Base-by-base conservation (phyloP, 306 rosid genomes). In the Medicago lupulina region DNA sequence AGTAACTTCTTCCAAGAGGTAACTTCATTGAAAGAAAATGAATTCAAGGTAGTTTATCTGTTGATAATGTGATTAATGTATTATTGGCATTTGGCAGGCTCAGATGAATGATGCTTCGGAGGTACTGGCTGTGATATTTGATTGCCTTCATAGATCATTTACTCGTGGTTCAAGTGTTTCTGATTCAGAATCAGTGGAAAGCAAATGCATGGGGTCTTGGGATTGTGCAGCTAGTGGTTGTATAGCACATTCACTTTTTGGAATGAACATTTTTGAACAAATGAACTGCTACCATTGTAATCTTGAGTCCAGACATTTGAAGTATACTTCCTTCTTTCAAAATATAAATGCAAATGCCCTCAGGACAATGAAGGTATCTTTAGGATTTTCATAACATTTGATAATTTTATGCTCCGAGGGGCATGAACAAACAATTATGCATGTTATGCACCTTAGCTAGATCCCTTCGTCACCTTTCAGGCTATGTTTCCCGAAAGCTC, bases 91-190 rank as follows among this genome's bases (percentile, higher is more conserved):
- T 80, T 84, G 76, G 47, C 90, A 96, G 99, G 97, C 88, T 81
- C 98, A 96, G 83, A 96, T 96, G 99, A 96, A 96, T 59, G 99
- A 96, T 80, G 99, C 99, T 68, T 96, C 99, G 74, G 99, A 96
- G 88, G 99, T 96, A 12, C 82, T 96, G 79, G 91, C 54, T 17
- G 98, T 88, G 79, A 85, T 96, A 79, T 96, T 92, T 89, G 88
- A 89, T 73, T 89, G 99, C 88, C 94, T 96, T 78, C 99, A 96
- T 76, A 89, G 15, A 64, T 89, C 99, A 34, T 92, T 90, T 83
- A 82, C 91, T 76, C 71, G 83, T 65, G 82, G 74, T 78, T 90
- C 85, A 67, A 74, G 84, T 73, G 80, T 81, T 83, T 85, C 93
- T 63, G 92, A 86, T 73, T 63, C 92, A 16, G 86, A 92, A 63